Evolutionary conservation across 78 protist species (phyloP).

Genomic region (Bigelowiella natans): DNA sequence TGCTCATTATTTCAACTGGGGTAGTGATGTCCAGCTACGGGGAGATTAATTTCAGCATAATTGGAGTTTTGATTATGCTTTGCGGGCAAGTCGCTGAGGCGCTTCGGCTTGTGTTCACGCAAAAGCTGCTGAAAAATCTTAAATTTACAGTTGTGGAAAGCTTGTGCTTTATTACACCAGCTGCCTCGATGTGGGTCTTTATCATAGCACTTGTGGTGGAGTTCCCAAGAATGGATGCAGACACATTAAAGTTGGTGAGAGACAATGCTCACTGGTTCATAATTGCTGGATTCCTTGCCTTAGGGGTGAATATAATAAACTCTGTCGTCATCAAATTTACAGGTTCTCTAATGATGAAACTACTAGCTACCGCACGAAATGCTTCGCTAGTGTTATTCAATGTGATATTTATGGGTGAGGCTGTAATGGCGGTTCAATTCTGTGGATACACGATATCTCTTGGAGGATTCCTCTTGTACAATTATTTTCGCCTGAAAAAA

Average conservation of each 20-base stretch:
- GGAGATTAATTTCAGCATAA: not conserved
- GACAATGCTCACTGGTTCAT: not conserved
- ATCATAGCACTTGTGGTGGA: not conserved
- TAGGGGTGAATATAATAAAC: not conserved
- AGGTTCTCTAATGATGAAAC: constrained; percentile 9
- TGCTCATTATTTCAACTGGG: constrained; percentile 1
- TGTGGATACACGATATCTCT: not conserved
- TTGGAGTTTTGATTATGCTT: not conserved
- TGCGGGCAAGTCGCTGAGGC: not conserved
- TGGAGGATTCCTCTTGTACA: not conserved
- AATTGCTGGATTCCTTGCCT: not conserved
- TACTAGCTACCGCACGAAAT: constrained; percentile 8
- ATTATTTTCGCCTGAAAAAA: not conserved
- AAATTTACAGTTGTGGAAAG: constrained; percentile 18
- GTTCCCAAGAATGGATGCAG: not conserved
- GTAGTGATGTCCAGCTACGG: constrained; percentile 1
- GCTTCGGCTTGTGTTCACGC: constrained; percentile 19
- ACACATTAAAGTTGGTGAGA: not conserved
- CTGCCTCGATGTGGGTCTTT: not conserved
- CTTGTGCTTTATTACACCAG: constrained; percentile 10
- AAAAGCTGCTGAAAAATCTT: constrained; percentile 15
- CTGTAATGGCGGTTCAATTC: not conserved
- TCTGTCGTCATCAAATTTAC: not conserved
- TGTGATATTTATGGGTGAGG: not conserved
- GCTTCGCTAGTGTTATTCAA: constrained; percentile 2